phyloP scores from a whole-genome alignment of 805 yeast genomes.

The Candida xiaguanensis region DNA sequence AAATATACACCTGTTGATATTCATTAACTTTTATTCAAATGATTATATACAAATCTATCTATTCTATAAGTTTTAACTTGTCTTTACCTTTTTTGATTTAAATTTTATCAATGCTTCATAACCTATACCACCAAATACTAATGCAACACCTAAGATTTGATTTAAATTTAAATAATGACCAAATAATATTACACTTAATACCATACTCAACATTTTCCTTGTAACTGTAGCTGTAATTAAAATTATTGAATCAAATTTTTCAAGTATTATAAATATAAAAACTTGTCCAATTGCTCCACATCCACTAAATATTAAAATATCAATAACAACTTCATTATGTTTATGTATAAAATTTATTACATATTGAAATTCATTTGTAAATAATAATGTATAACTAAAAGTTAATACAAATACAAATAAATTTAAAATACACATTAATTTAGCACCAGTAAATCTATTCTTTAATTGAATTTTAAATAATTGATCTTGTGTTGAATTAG shows the following conservation, averaged over 20 bases:
- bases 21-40: too few species aligned
- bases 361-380: slow-evolving; percentile 48
- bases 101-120: slow-evolving; percentile 58
- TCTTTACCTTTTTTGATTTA: slow-evolving; percentile 10
- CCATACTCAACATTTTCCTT: slow-evolving; percentile 93
- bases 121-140: slow-evolving; percentile 84
- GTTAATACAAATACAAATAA: slow-evolving; percentile 45
- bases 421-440: slow-evolving; percentile 72
- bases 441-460: slow-evolving; percentile 70
- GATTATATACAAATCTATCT: too few species aligned
- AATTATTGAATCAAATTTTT: slow-evolving; percentile 78
- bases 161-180: slow-evolving; percentile 62
- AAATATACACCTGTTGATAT: too few species aligned
- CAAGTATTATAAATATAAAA: slow-evolving; percentile 84
- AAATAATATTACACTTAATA: slow-evolving; percentile 78
- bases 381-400: slow-evolving; percentile 41
- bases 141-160: slow-evolving; percentile 76
- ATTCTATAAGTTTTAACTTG: neutral
- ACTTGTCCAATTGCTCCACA: slow-evolving; percentile 92
- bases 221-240: slow-evolving; percentile 94
- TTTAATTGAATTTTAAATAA: slow-evolving; percentile 45
- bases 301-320: slow-evolving; percentile 62
- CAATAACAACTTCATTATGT: slow-evolving; percentile 54
- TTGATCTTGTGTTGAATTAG: slow-evolving; percentile 91
- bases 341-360: slow-evolving; percentile 43